A percentile compares a stretch with the other conserved stretches of the same genome.
Conservation (phyloP, 1,284 basidiomycete species). For the Cryptococcus amylolentus region DNA sequence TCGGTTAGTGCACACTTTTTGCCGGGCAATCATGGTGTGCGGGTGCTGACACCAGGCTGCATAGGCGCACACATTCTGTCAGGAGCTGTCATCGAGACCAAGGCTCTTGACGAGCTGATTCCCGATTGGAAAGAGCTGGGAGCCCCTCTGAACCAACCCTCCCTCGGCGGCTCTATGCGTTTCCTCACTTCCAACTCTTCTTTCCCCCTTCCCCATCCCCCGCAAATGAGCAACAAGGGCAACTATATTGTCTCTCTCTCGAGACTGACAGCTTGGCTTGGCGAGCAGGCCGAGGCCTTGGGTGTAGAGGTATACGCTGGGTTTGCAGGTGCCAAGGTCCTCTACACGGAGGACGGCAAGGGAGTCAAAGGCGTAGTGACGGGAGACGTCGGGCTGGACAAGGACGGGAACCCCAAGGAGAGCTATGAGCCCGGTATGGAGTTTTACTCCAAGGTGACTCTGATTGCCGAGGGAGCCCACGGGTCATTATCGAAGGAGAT, state of each 20-base stretch:
- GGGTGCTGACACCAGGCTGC: background rate
- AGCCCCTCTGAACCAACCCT: constrained; percentile 69
- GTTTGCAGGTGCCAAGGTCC: constrained; percentile 81
- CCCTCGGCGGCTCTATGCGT: constrained; percentile 78
- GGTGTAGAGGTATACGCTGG: constrained; percentile 98
- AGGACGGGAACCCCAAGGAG: constrained; percentile 72
- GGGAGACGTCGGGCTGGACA: constrained; percentile 91
- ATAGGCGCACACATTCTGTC: constrained; percentile 91
- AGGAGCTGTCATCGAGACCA: constrained; percentile 91
- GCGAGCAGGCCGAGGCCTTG: constrained; percentile 72
- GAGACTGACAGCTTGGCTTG: constrained; percentile 85
- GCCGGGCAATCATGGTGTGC: background rate
- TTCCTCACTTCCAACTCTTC: constrained; percentile 67
- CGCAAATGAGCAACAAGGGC: constrained; percentile 92
- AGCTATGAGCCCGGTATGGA: constrained; percentile 96
- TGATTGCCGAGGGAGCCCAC: constrained; percentile 96
- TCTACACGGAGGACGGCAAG: constrained; percentile 67
- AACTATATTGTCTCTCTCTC: constrained; percentile 94
- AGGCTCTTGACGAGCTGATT: constrained; percentile 85
- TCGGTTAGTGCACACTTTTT: constrained; percentile 55
- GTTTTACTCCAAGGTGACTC: constrained; percentile 87
- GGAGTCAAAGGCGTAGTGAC: constrained; percentile 80
- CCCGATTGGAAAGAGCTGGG: constrained; percentile 73
- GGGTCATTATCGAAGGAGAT: constrained; percentile 84
- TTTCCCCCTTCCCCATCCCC: constrained; percentile 89